Conservation (phyloP, 2,329 filamentous ascomycete genomes). For the Fusarium sp. region DNA sequence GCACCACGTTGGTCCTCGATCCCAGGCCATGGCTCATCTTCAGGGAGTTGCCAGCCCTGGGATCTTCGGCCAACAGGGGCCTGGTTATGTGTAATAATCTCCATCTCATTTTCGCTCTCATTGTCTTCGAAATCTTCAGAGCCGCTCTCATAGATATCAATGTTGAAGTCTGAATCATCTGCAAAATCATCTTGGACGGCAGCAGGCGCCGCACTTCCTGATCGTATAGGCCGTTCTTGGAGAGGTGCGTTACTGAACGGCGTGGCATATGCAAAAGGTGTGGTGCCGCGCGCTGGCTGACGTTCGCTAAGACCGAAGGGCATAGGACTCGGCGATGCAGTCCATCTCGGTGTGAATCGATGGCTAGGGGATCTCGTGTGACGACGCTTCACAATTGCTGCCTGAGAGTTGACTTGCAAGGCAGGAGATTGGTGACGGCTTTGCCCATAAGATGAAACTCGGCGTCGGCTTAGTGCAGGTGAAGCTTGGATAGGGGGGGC, state of each 20-base stretch:
- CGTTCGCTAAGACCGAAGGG: slow-evolving; percentile 51
- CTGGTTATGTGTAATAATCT: slow-evolving; percentile 45
- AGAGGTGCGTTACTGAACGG: slow-evolving; percentile 73
- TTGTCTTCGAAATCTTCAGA: slow-evolving; percentile 50
- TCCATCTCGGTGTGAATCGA: slow-evolving; percentile 67
- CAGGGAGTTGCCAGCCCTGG: slow-evolving; percentile 53
- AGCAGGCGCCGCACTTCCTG: slow-evolving; percentile 46
- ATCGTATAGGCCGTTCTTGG: slow-evolving; percentile 52
- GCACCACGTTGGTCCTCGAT: slow-evolving; percentile 62
- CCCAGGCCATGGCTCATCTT: slow-evolving; percentile 68
- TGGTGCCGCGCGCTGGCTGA: slow-evolving; percentile 55
- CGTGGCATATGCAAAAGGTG: slow-evolving; percentile 79
- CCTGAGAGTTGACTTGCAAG: slow-evolving; percentile 41
- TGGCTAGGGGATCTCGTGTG: slow-evolving; percentile 69
- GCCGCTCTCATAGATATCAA: slow-evolving; percentile 52
- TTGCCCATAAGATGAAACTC: slow-evolving; percentile 58
- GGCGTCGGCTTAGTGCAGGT: slow-evolving; percentile 56
- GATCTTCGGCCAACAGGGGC: slow-evolving; percentile 37
- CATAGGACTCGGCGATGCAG: slow-evolving; percentile 59
- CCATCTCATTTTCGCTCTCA: slow-evolving; percentile 43
- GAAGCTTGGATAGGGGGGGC: slow-evolving; percentile 54
- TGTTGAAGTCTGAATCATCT: slow-evolving; percentile 52
- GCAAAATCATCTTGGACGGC: slow-evolving; percentile 49
- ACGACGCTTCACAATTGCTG: slow-evolving; percentile 59
- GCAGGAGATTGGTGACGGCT: slow-evolving; percentile 50